These are phyloP conservation scores for Scheffersomyces stambukii DNA, from an alignment of 1,139 yeast genomes.

Conservation along the genomic window DNA sequence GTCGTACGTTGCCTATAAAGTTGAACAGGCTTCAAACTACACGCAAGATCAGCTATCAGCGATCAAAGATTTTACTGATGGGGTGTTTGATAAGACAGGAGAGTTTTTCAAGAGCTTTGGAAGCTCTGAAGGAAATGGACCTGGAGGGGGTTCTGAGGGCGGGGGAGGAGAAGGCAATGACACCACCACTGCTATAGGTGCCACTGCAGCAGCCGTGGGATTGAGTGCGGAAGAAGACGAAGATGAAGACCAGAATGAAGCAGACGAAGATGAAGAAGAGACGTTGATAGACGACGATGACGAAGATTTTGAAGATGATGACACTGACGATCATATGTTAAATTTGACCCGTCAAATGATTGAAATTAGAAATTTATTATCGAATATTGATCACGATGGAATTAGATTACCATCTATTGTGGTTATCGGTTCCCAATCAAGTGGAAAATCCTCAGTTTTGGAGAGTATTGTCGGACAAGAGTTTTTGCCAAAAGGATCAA, in stretches of 20 bases:
- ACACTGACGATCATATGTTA: conserved; percentile 73
- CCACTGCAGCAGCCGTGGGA: conserved; percentile 47
- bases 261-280: conserved; percentile 30
- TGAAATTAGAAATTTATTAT: conserved; percentile 78
- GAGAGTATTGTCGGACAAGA: conserved; percentile 95
- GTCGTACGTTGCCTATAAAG: conserved; percentile 84
- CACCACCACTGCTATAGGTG: conserved; percentile 39
- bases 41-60: conserved; percentile 63
- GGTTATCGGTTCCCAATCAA: conserved; percentile 94
- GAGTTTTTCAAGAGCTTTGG: conserved; percentile 29
- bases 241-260: conserved; percentile 13
- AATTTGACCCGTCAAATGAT: conserved; percentile 93
- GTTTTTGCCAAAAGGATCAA: conserved; percentile 88
- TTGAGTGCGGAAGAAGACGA: conserved; percentile 30
- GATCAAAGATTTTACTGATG: conserved; percentile 55
- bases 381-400: conserved; percentile 75
- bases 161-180: conserved; percentile 28
- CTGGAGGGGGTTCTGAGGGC: conserved; percentile 14
- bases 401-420: conserved; percentile 90
- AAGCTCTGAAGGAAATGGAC: conserved; percentile 11
- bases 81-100: conserved; percentile 40
- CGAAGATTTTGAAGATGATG: conserved; percentile 43
- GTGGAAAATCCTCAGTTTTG: conserved; percentile 92
- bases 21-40: conserved; percentile 76
- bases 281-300: conserved; percentile 31